Percentiles rank a stretch among this genome's conserved stretches.
These are phyloP conservation scores for Penicillium lagena DNA, from an alignment of 495 filamentous ascomycete species.

Conservation along the genomic window DNA sequence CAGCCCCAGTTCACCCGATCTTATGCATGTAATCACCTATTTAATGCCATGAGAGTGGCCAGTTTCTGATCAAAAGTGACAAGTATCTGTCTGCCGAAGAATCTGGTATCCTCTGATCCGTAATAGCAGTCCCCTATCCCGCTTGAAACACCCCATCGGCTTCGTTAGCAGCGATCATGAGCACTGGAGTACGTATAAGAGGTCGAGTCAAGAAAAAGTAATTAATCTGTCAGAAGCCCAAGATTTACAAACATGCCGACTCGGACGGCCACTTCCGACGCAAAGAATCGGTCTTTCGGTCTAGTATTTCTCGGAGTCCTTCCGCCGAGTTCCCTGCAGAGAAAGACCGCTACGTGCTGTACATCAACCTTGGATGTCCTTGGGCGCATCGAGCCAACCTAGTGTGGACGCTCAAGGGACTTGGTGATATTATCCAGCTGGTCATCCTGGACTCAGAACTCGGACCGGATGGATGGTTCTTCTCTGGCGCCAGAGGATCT, in stretches of 20 bases:
- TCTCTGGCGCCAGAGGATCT: slow-evolving; percentile 52
- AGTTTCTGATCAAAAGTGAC: no score
- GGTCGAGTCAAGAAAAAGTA: not conserved
- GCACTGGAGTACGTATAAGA: no score
- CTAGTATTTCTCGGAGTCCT: slow-evolving; percentile 43
- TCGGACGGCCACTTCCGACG: slow-evolving; percentile 47
- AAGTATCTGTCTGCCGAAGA: no score
- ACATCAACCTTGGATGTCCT: slow-evolving; percentile 69
- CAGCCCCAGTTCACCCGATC: not conserved
- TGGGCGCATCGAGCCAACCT: slow-evolving; percentile 81
- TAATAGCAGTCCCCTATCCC: no score
- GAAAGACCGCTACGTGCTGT: slow-evolving; percentile 73
- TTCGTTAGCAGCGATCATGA: no score
- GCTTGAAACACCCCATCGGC: no score
- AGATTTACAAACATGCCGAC: slow-evolving; percentile 32
- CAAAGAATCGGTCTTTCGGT: slow-evolving; percentile 40
- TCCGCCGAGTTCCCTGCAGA: slow-evolving; percentile 64
- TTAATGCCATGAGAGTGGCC: no score
- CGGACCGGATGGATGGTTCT: slow-evolving; percentile 65
- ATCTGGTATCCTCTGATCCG: no score
- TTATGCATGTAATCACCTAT: not conserved
- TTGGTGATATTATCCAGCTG: slow-evolving; percentile 64
- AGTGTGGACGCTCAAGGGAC: slow-evolving; percentile 70
- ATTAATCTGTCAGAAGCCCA: slow-evolving; percentile 4
- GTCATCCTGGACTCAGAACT: slow-evolving; percentile 65